These are phyloP conservation scores for Coffea humblotiana DNA, from an alignment of 305 asterid species.

Conservation along the genomic window DNA sequence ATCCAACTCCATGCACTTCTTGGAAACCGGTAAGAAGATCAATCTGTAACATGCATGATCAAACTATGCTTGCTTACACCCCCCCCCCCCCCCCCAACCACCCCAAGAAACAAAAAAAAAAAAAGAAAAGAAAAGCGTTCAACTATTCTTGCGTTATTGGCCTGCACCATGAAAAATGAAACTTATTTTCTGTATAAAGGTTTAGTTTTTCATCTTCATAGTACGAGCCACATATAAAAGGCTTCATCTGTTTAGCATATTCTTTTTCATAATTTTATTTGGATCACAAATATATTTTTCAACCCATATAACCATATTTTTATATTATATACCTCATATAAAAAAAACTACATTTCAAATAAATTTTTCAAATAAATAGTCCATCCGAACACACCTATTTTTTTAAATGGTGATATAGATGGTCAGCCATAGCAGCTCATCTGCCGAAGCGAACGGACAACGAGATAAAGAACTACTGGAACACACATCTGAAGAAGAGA, in stretches of 20 bases:
- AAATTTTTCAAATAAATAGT: no score
- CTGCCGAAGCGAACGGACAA: constrained; percentile 33
- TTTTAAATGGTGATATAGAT: constrained; percentile 5
- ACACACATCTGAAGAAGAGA: constrained; percentile 34
- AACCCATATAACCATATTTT: no score
- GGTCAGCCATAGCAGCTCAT: constrained; percentile 35
- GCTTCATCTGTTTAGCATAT: neutral
- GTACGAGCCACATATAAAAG: neutral
- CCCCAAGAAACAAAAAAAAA: no score
- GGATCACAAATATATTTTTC: no score
- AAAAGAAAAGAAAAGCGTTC: no score
- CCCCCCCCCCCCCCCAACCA: no score
- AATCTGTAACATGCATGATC: neutral
- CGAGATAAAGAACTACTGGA: constrained; percentile 37
- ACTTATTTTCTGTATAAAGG: neutral
- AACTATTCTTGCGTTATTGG: neutral
- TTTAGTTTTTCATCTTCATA: neutral
- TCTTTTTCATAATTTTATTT: neutral
- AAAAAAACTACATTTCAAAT: no score
- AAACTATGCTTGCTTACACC: no score
- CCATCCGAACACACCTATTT: neutral
- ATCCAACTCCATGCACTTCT: constrained; percentile 43
- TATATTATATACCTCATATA: no score
- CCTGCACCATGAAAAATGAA: neutral
- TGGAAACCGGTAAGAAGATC: constrained; percentile 29